A percentile compares a stretch with the other conserved stretches of the same genome.
Conservation (phyloP, 2,329 filamentous ascomycete genomes). For the Chaetomium globosum region DNA sequence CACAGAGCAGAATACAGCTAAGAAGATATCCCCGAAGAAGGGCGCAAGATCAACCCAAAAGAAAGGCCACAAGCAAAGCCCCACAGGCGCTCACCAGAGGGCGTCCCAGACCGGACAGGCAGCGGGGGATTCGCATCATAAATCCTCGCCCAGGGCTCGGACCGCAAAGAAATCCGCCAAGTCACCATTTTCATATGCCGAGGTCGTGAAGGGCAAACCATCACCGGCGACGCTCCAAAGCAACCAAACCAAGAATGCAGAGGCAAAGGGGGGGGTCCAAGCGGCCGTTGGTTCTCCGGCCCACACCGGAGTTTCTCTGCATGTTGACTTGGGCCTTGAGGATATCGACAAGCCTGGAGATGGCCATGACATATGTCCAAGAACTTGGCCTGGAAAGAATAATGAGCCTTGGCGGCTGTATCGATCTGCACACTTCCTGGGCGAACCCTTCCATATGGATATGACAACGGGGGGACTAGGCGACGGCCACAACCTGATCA, state of each 20-base stretch:
- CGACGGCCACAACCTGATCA: neutral
- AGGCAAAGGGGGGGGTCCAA: neutral
- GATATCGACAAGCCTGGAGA: neutral
- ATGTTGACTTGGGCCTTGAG: neutral
- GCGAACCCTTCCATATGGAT: neutral
- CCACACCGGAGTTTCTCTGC: neutral
- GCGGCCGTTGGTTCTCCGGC: too few relatives aligned
- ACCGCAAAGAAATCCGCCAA: neutral
- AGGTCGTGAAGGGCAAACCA: constrained; percentile 18
- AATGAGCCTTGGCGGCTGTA: neutral
- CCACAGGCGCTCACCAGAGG: neutral
- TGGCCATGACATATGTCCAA: neutral
- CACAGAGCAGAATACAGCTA: neutral
- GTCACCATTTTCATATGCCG: constrained; percentile 18
- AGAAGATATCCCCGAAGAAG: constrained; percentile 9
- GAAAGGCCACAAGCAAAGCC: neutral
- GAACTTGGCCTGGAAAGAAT: too few relatives aligned
- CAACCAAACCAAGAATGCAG: constrained; percentile 1
- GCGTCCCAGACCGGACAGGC: neutral
- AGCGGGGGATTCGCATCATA: neutral
- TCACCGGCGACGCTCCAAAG: neutral
- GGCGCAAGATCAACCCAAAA: neutral
- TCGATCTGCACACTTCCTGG: neutral
- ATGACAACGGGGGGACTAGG: neutral
- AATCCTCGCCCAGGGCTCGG: neutral